Percentiles rank a stretch among this genome's conserved stretches.
These are phyloP conservation scores for Fusarium musae DNA, from an alignment of 2,329 filamentous ascomycete species.

Conservation along the genomic window DNA sequence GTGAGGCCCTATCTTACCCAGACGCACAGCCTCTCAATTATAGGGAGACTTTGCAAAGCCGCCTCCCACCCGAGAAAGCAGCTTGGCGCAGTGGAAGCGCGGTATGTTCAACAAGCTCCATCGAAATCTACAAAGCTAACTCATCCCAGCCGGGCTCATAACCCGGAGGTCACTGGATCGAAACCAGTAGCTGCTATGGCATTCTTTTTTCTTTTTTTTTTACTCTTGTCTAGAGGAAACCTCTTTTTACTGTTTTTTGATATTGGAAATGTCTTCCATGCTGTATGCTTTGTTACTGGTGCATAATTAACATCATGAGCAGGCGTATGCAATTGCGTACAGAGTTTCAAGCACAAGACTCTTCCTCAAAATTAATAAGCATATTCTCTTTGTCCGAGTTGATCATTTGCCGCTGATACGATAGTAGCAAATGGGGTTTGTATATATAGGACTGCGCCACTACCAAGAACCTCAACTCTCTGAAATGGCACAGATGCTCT, in stretches of 20 bases:
- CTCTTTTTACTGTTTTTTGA: not conserved
- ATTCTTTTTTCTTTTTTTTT: not conserved
- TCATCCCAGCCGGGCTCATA: slow-evolving; percentile 30
- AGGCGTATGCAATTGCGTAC: not conserved
- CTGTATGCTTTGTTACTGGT: no score
- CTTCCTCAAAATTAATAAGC: no score
- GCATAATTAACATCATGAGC: not conserved
- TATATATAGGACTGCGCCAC: not conserved
- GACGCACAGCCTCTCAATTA: no score
- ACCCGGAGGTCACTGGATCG: slow-evolving; percentile 29
- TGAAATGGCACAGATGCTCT: not conserved
- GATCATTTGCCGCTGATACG: not conserved
- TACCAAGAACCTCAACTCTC: not conserved
- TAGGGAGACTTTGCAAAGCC: not conserved
- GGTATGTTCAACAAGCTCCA: slow-evolving; percentile 2
- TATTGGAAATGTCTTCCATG: not conserved
- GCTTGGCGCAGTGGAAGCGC: slow-evolving; percentile 32
- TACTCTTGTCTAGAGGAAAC: not conserved
- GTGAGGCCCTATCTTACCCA: not conserved
- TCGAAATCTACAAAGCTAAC: not conserved
- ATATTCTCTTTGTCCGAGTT: not conserved
- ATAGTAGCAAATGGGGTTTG: not conserved
- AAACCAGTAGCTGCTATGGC: slow-evolving; percentile 27
- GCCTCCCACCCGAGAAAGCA: slow-evolving; percentile 13
- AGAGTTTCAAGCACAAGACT: not conserved